Conservation (phyloP, 345 rosid genomes). For the Clarkia xantiana region DNA sequence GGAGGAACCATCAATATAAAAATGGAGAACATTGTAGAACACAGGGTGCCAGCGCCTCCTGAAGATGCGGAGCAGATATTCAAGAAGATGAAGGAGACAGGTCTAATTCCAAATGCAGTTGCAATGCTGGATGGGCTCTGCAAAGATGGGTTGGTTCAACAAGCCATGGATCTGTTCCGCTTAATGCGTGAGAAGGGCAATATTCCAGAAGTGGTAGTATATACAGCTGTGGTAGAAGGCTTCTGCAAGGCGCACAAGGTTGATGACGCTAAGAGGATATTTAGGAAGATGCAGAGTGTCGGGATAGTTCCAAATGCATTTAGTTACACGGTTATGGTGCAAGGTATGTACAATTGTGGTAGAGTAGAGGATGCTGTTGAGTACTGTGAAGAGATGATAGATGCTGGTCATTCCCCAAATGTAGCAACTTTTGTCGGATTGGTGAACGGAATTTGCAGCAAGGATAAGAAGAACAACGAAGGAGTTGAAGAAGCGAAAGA, state of each 20-base stretch:
- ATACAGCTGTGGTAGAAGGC: conserved; percentile 88
- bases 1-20: conserved; percentile 13
- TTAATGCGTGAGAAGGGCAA: conserved; percentile 73
- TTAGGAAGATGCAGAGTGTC: conserved; percentile 60
- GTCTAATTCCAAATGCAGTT: conserved; percentile 78
- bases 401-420: conserved; percentile 81
- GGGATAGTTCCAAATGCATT: conserved; percentile 66
- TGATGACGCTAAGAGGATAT: conserved; percentile 75
- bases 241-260: conserved; percentile 68
- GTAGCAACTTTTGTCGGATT: conserved; percentile 67
- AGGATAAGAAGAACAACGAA: conserved; percentile 9
- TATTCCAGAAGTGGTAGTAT: conserved; percentile 78
- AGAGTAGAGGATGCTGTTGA: conserved; percentile 51
- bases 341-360: conserved; percentile 44
- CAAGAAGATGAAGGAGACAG: conserved; percentile 79
- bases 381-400: conserved; percentile 54
- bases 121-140: conserved; percentile 96
- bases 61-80: conserved; percentile 52
- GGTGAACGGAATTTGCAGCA: conserved; percentile 59
- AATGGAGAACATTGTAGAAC: conserved; percentile 3
- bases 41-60: conserved; percentile 11
- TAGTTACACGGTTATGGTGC: conserved; percentile 45
- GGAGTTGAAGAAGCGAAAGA: conserved; percentile 44
- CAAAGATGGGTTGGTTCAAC: conserved; percentile 82
- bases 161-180: conserved; percentile 83